phyloP scores from a whole-genome alignment of 2,329 filamentous ascomycete species.

The Sporothrix globosa region DNA sequence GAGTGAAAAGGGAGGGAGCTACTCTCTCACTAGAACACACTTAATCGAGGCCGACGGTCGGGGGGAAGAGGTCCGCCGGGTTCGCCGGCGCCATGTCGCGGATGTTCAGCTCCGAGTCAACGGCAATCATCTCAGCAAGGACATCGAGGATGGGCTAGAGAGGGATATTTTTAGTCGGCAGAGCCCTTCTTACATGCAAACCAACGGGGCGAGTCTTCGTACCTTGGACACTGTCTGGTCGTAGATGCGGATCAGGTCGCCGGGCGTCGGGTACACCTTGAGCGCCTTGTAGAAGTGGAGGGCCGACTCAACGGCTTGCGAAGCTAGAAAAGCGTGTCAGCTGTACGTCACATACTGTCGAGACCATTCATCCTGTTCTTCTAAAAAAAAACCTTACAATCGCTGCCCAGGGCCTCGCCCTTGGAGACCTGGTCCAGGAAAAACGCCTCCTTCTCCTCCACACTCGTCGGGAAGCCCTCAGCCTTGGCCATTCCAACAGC shows the following conservation, averaged over 20 bases:
- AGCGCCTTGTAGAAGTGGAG: constrained; percentile 97
- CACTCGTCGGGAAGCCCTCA: constrained; percentile 86
- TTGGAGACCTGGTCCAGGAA: constrained; percentile 94
- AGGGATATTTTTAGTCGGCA: background rate
- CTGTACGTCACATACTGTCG: background rate
- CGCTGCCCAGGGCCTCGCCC: constrained; percentile 80
- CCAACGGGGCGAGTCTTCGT: constrained; percentile 29
- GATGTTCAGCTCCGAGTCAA: constrained; percentile 35
- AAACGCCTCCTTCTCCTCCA: constrained; percentile 92
- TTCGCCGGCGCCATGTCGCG: constrained; percentile 31
- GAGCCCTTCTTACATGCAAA: background rate
- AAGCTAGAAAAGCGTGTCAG: constrained; percentile 51
- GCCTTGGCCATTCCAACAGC: constrained; percentile 81
- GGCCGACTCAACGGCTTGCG: constrained; percentile 77
- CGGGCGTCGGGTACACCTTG: constrained; percentile 95
- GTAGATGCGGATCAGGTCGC: constrained; percentile 93
- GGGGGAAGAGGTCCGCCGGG: constrained; percentile 33
- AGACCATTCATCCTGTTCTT: background rate
- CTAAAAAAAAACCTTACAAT: constrained; percentile 64
- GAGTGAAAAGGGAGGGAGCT: background rate
- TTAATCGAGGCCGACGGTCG: constrained; percentile 34
- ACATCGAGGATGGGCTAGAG: constrained; percentile 85
- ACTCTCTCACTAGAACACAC: constrained; percentile 2
- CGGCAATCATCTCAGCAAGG: constrained; percentile 94
- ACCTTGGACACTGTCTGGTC: constrained; percentile 98